Evolutionary conservation across 2,329 filamentous ascomycete species (phyloP).

Genomic region (Trichoderma endophyticum): DNA sequence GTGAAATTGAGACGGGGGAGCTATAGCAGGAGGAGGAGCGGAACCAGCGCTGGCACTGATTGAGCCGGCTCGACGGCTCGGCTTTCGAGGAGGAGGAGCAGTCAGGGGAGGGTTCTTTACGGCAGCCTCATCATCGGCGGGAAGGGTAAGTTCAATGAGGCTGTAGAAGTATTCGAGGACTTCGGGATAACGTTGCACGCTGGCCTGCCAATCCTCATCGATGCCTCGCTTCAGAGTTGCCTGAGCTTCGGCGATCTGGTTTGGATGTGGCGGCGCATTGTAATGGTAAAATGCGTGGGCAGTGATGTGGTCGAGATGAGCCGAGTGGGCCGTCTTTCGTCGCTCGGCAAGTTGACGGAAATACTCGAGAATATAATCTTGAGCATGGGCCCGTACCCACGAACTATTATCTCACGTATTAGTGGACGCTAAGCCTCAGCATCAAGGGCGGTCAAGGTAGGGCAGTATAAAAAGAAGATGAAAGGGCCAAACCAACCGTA

Average conservation of each 20-base stretch:
- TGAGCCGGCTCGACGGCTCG: slow-evolving; percentile 38
- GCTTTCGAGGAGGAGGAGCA: slow-evolving; percentile 50
- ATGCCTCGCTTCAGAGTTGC: slow-evolving; percentile 67
- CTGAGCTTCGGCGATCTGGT: slow-evolving; percentile 63
- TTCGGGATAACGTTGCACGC: slow-evolving; percentile 73
- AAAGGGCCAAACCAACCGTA: slow-evolving; percentile 48
- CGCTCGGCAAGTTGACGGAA: slow-evolving; percentile 60
- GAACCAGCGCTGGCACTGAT: slow-evolving; percentile 36
- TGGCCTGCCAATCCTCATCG: slow-evolving; percentile 74
- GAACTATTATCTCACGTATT: slow-evolving; percentile 38
- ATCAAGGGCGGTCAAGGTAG: slow-evolving; percentile 5
- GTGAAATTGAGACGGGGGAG: slow-evolving; percentile 27
- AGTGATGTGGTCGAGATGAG: slow-evolving; percentile 55
- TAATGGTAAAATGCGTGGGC: slow-evolving; percentile 57
- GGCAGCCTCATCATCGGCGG: slow-evolving; percentile 57
- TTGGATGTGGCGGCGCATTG: slow-evolving; percentile 55
- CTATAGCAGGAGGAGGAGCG: slow-evolving; percentile 16
- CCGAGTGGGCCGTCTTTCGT: slow-evolving; percentile 55
- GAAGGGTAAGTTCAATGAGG: slow-evolving; percentile 64
- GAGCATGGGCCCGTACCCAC: slow-evolving; percentile 64
- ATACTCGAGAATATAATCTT: slow-evolving; percentile 66
- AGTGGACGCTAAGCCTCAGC: slow-evolving; percentile 15
- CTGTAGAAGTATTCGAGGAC: slow-evolving; percentile 79
- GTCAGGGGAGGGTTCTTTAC: slow-evolving; percentile 61
- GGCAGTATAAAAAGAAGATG: background rate